Base-by-base conservation (phyloP, 306 rosid genomes). In the Citrullus mucosospermus region DNA sequence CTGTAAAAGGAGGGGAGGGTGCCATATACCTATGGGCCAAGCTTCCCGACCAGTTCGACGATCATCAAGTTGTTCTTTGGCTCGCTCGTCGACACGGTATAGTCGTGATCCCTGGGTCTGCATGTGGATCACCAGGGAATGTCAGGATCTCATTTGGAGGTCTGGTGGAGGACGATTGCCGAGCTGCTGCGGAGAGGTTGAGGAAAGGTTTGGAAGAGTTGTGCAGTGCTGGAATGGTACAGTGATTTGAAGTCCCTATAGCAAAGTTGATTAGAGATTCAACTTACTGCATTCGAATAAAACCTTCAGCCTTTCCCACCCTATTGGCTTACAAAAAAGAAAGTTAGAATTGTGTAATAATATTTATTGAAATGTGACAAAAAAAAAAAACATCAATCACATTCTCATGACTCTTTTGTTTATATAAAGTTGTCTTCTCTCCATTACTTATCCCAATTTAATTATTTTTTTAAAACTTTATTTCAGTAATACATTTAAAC, bases 1-100 rank as follows among this genome's bases (percentile, higher is more conserved):
- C 89, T n/a, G 93, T 92, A 16, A 96, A 88, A 85, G 99, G 99
- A 76, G 99, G 99, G 53, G 93, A 96, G 80, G 99, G 98, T 59
- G 97, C 99, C 14, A 88, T 96, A 61, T 96, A 96, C 89, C 77
- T 96, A 11, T 96, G 97, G 97, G 98, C 97, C 28, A 96, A 96
- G 93, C 96, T 96, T 38, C 99, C 99, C 0, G 88, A 85, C 2
- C 70, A 85, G 30, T 86, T 79, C 14, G 70, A 93, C 4, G 99
- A 96, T 80, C 80, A 79, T 30, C 79, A 86, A n/a, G 91, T 92
- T 6, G 98, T 96, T 80, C 88, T 36, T 56, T 95, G 99, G 99
- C 97, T 95, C 20, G 96, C 91, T 72, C 81, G 81, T 34, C 39
- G 84, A 80, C 99, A 96, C 1, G 97, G 91, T n/a, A 66, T 96